Evolutionary conservation across 1,284 basidiomycete genomes (phyloP).

Genomic region (Grifola frondosa): DNA sequence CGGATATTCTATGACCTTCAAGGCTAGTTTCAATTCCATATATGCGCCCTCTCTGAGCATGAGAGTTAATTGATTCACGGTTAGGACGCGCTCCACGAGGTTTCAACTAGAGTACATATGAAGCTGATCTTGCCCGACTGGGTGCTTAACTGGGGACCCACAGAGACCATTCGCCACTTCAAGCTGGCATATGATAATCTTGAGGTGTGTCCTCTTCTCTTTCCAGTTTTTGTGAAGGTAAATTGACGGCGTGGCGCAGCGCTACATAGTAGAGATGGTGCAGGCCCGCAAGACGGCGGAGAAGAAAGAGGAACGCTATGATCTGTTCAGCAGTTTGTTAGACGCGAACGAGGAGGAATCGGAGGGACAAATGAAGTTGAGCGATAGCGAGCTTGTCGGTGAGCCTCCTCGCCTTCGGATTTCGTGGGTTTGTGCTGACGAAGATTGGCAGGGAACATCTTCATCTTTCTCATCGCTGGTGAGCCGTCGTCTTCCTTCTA

Average conservation of each 20-base stretch:
- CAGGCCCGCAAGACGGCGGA: constrained; percentile 37
- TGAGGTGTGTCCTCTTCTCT: constrained; percentile 33
- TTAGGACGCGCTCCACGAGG: constrained; percentile 46
- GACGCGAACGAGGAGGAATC: constrained; percentile 43
- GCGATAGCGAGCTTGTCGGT: constrained; percentile 53
- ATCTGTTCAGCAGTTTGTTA: constrained; percentile 56
- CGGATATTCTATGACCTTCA: constrained; percentile 56
- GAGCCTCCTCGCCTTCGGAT: constrained; percentile 7
- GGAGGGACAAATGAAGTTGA: constrained; percentile 37
- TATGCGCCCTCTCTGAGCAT: neutral
- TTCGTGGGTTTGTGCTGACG: neutral
- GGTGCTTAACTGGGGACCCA: constrained; percentile 38
- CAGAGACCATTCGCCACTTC: constrained; percentile 37
- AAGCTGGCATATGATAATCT: constrained; percentile 48
- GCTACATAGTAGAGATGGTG: constrained; percentile 59
- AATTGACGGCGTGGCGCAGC: constrained; percentile 28
- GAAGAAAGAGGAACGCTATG: constrained; percentile 45
- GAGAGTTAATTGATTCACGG: no score
- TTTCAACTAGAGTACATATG: constrained; percentile 43
- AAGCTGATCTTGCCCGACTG: constrained; percentile 46
- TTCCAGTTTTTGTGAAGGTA: neutral
- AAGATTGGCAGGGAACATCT: constrained; percentile 46
- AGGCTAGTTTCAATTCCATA: constrained; percentile 25
- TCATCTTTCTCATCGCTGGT: constrained; percentile 47
- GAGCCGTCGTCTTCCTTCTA: neutral